Base-by-base conservation (phyloP, 1,139 yeast species). In the Pichia sp. region DNA sequence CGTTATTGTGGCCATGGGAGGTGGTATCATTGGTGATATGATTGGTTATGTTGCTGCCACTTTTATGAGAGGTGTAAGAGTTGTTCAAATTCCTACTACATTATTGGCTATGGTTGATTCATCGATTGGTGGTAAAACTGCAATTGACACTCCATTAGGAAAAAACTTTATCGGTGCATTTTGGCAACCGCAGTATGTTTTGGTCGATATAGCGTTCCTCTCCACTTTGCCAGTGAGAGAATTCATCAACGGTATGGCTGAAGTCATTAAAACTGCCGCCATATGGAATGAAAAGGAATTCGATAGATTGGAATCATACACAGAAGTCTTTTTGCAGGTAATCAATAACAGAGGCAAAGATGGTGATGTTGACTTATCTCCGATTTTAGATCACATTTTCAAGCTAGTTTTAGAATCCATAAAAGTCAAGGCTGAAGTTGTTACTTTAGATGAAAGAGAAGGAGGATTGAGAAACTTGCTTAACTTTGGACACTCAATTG, bases 21-120 rank as follows among this genome's bases (percentile, higher is more conserved):
- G 99, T 60, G 99, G 99, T 63, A 95, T 95, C 53, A 92, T 95
- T 72, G 99, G 99, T 55, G 99, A 95, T 68, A 93, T 95, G 99
- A 89, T 93, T 64, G 99, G 99, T 5, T 95, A 85, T 69, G 98
- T 93, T 50, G 99, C 99, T 20, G 95, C 99, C 33, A 93, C 99
- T 5, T 95, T 93, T 71, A 95, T 95, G 99, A 82, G 99, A 70
- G 99, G 99, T 54, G 96, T 95, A 17, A 80, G 97, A 60, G 89
- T 91, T 58, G 85, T 91, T 46, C 99, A 95, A 71, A 80, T 95
- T 42, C 99, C 99, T 51, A 93, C 99, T 4, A 87, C 96, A 48
- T 75, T 95, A 63, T 77, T 95, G 62, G 86, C 99, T 8, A 95
- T 95, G 99, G 99, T 95, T 24, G 99, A 95, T 71, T 91, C 98